A percentile compares a stretch with the other conserved stretches of the same genome.
These are phyloP conservation scores for Alternaria sp. DNA, from an alignment of 2,329 filamentous ascomycete genomes.

Conservation along the genomic window DNA sequence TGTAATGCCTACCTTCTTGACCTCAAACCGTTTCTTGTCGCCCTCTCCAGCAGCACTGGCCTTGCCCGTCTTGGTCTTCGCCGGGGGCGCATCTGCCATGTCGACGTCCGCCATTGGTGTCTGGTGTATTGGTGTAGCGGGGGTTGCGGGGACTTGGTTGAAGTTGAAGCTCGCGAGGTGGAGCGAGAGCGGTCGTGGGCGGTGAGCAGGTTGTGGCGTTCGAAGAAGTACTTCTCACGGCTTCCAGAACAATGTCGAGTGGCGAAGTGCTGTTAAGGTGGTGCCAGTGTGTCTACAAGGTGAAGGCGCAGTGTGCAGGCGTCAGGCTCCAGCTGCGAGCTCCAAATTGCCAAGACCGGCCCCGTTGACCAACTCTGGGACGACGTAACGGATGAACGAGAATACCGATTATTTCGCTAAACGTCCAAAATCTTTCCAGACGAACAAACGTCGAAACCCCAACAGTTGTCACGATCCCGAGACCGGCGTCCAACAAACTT, in stretches of 20 bases:
- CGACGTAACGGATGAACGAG: background rate
- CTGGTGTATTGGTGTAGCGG: conserved; percentile 29
- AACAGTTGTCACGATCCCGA: background rate
- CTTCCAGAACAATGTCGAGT: conserved; percentile 11
- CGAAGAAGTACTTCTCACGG: conserved; percentile 6
- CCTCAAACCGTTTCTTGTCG: conserved; percentile 96
- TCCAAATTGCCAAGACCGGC: conserved; percentile 22
- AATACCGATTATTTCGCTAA: background rate
- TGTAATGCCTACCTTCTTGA: conserved; percentile 82
- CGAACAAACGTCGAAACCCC: background rate
- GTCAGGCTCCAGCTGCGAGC: conserved; percentile 27
- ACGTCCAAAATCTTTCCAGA: background rate
- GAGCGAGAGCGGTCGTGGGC: conserved; percentile 2
- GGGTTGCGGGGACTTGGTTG: conserved; percentile 30
- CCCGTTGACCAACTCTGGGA: conserved; percentile 10
- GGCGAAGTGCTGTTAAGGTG: conserved; percentile 11
- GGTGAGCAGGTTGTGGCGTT: background rate
- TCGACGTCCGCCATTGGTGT: conserved; percentile 88
- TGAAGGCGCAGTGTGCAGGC: conserved; percentile 15
- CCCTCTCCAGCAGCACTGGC: conserved; percentile 60
- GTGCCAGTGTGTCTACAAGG: conserved; percentile 1
- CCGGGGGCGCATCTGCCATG: conserved; percentile 83
- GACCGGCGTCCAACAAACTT: background rate
- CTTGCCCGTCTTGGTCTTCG: conserved; percentile 63
- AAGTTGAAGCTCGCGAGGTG: conserved; percentile 7